Percentiles rank a stretch among this genome's conserved stretches.
phyloP scores from a whole-genome alignment of 2,329 filamentous ascomycete species.

The Ophiocordyceps sinensis region DNA sequence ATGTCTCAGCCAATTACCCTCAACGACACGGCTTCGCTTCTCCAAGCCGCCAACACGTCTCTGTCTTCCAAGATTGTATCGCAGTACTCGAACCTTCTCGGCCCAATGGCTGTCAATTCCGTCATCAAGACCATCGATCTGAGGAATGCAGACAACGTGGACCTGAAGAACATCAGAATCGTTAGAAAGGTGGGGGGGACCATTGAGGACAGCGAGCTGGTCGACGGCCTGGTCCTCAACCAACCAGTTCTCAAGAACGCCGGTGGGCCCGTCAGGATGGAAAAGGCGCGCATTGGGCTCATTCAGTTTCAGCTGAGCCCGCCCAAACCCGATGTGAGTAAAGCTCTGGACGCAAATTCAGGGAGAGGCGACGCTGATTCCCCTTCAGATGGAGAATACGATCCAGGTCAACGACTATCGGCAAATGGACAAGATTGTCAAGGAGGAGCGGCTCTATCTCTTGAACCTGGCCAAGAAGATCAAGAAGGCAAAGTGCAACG shows the following conservation, averaged over 20 bases:
- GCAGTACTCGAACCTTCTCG: slow-evolving; percentile 86
- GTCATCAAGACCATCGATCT: slow-evolving; percentile 92
- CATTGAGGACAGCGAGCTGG: slow-evolving; percentile 95
- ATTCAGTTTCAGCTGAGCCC: slow-evolving; percentile 99
- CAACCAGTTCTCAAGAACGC: slow-evolving; percentile 90
- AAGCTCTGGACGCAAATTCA: neutral
- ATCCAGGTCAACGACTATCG: slow-evolving; percentile 98
- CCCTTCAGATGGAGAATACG: slow-evolving; percentile 84
- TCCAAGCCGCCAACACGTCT: slow-evolving; percentile 93
- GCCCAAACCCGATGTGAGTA: slow-evolving; percentile 80
- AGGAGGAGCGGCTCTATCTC: slow-evolving; percentile 95
- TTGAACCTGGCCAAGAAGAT: slow-evolving; percentile 99
- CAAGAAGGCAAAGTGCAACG: slow-evolving; percentile 99
- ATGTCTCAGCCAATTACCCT: slow-evolving; percentile 94
- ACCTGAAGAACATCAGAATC: slow-evolving; percentile 90
- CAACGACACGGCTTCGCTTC: slow-evolving; percentile 72
- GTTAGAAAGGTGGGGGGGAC: slow-evolving; percentile 97
- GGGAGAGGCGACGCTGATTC: slow-evolving; percentile 6
- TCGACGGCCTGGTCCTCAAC: slow-evolving; percentile 84
- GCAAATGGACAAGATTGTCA: slow-evolving; percentile 99
- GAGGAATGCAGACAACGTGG: slow-evolving; percentile 91
- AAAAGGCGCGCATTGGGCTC: slow-evolving; percentile 92
- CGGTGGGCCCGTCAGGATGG: slow-evolving; percentile 79
- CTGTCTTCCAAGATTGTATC: slow-evolving; percentile 98
- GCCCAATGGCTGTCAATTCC: slow-evolving; percentile 96